Evolutionary conservation across 1,284 basidiomycete species (phyloP), one percentile per base, ranked within the genome.

Genomic region (Sphagnurus paluster): DNA sequence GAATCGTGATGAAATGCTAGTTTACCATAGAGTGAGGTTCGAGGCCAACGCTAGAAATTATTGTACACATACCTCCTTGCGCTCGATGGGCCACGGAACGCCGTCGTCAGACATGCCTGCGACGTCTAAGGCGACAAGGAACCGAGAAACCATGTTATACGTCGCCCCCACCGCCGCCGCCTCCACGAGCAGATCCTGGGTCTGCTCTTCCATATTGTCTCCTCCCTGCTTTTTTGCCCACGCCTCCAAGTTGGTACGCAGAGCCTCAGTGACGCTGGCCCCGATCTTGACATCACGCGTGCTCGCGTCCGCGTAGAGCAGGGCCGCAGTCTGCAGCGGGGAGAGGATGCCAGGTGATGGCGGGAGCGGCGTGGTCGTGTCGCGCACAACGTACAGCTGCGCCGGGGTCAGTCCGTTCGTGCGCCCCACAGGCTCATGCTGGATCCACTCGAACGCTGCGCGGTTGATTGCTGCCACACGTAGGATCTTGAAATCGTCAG

Each of bases 91-190:
- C 75, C 75, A 78, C 7, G 74, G 71, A 13, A 76, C 71, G 9
- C 56, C 54, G 20, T 62, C 56, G 38, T 74, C 69, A 1, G 69
- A 67, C 56, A 71, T 63, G 6, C 77, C 76, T 40, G 69, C 72
- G 2, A 81, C 74, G 53, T 81, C 77, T 4, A 76, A 65, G 1
- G 75, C 68, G 5, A 78, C 59, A 14, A 81, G 63, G 53, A 80
- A 74, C n/a, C 79, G 67, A 17, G 77, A 80, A 1, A 81, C 77
- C 75, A 79, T 75, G 58, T 80, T 80, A 55, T 81, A 81, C 0
- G 66, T 57, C 3, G 74, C 73, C 0, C 75, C 68, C 1, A 76
- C 68, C 28, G 76, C 67, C 0, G 71, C 70, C 13, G 67, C 70
- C 52, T 81, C 78, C 17, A 76, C 74, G 33, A 77, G 66, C 17